Evolutionary conservation across 495 filamentous ascomycete genomes (phyloP), one percentile per base, ranked within the genome.

Genomic region (Trichoderma erinaceum): DNA sequence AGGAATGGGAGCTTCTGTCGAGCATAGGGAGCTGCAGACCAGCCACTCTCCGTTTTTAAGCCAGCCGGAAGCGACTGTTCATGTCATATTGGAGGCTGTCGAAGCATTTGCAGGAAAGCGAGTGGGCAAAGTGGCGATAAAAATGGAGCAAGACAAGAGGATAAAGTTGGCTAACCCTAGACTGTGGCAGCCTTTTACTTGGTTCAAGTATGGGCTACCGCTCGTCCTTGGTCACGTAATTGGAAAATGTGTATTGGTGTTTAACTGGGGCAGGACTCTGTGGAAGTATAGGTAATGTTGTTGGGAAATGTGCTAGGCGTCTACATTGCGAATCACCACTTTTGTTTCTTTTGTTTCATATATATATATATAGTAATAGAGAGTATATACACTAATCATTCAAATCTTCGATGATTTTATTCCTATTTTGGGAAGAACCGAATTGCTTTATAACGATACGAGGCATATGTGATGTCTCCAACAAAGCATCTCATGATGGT

Each of bases 1-100:
- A 56, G n/a, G 50, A 27, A 56, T 56, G 50, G 50, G 50, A 7
- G 50, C 50, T 21, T 56, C 50, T 56, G 50, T 56, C 21, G 50
- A 21, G 16, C 50, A 56, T 8, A 56, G 50, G 21, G 50, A 56
- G n/a, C 50, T 56, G 50, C 50, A 56, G 50, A 56, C 50, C 2
- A 56, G 50, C n/a, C 50, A 56, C 21, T 56, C 50, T 3, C 50
- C 50, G 1, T 56, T 56, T 25, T 6, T 56, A 1, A 56, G 50
- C 50, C 50, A 56, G n/a, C 50, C 50, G 10, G 18, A 56, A n/a
- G 21, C 16, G 21, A 56, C 50, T 25, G 50, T 56, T 6, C 8
- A 25, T 16, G 21, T 56, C 21, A 56, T 56, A 4, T 0, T 56
- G 4, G 50, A 56, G 21, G 50, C 50, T 25, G 10, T 56, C 50